These are phyloP conservation scores for Lactarius quietus DNA, from an alignment of 768 basidiomycete genomes.

Conservation along the genomic window DNA sequence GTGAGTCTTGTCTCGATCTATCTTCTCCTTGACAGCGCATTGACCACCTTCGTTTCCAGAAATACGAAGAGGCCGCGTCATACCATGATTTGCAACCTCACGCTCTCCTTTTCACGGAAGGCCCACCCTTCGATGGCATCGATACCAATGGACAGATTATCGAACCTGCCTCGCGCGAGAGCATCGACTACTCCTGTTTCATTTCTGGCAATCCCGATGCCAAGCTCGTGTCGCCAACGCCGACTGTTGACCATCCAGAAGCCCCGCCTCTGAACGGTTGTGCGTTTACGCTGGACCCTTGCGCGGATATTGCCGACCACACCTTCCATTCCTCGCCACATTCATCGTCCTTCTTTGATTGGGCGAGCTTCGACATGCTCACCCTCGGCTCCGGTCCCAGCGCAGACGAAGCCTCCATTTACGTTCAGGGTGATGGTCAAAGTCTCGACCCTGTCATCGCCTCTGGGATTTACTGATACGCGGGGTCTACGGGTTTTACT, in stretches of 20 bases:
- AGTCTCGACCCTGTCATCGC: conserved; percentile 10
- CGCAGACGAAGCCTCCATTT: neutral
- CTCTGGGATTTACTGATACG: conserved; percentile 10
- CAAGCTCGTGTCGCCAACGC: conserved; percentile 6
- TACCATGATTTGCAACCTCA: conserved; percentile 6
- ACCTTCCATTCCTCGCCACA: neutral
- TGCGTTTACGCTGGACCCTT: conserved; percentile 2
- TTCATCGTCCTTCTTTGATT: neutral
- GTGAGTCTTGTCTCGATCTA: neutral
- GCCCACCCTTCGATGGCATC: neutral
- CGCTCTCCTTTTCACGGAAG: neutral
- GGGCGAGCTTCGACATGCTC: conserved; percentile 3
- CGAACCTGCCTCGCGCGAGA: neutral
- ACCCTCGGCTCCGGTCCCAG: conserved; percentile 4
- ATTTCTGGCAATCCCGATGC: conserved; percentile 19
- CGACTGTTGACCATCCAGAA: neutral
- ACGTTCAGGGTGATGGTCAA: neutral
- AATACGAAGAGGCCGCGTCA: conserved; percentile 15
- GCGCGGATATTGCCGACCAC: neutral
- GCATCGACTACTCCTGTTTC: conserved; percentile 12
- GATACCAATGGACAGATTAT: conserved; percentile 5
- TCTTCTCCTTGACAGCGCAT: neutral
- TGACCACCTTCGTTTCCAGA: conserved; percentile 3
- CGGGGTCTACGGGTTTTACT: neutral
- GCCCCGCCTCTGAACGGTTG: neutral